Percentiles rank a stretch among this genome's conserved stretches.
phyloP scores from a whole-genome alignment of 768 basidiomycete species.

The Pisolithus microcarpus region DNA sequence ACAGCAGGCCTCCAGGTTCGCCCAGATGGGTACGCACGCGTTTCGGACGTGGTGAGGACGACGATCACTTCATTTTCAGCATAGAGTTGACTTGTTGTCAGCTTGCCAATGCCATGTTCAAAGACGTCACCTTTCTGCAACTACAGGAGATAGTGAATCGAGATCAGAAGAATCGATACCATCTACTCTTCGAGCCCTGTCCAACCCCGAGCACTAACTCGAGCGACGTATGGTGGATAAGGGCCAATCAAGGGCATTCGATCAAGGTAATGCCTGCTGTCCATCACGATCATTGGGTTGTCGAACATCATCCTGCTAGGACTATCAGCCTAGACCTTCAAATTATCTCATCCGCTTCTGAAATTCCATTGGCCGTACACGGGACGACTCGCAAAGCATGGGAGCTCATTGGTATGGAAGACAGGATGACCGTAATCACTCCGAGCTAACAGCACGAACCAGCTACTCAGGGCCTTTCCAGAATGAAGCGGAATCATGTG shows the following conservation, averaged over 20 bases:
- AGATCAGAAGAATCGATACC: conserved; percentile 64
- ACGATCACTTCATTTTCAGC: background rate
- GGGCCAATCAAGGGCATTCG: conserved; percentile 88
- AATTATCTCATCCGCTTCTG: conserved; percentile 46
- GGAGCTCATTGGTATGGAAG: conserved; percentile 54
- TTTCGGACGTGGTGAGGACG: conserved; percentile 68
- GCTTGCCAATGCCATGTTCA: conserved; percentile 66
- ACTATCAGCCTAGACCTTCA: conserved; percentile 61
- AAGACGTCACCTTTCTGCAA: conserved; percentile 44
- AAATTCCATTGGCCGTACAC: conserved; percentile 79
- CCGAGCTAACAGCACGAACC: background rate
- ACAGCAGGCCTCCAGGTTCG: conserved; percentile 71
- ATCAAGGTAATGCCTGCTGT: conserved; percentile 48
- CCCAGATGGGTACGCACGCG: conserved; percentile 77
- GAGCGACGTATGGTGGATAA: conserved; percentile 68
- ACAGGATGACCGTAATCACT: background rate
- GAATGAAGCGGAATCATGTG: conserved; percentile 86
- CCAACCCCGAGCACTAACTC: conserved; percentile 11
- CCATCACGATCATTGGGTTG: background rate
- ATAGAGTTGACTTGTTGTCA: conserved; percentile 24
- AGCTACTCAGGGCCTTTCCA: conserved; percentile 71
- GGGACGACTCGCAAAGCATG: conserved; percentile 69
- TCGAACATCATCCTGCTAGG: conserved; percentile 30
- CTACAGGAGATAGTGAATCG: conserved; percentile 58
- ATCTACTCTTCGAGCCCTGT: conserved; percentile 47